Base-by-base conservation (phyloP, 257 asterid genomes). In the Penstemon davidsonii region DNA sequence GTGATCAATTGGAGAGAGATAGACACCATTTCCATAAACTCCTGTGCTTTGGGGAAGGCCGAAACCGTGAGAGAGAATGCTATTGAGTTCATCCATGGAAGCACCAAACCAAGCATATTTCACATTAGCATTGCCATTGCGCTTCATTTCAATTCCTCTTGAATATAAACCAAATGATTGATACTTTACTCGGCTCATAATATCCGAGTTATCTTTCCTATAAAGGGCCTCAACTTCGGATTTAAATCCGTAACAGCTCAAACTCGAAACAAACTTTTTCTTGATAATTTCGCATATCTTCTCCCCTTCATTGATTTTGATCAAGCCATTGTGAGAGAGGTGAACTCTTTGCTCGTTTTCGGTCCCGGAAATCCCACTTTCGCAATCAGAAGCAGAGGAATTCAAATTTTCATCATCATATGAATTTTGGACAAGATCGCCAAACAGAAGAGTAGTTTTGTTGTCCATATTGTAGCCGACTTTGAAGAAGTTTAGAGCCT, bases 31-130 rank as follows among this genome's bases (percentile, higher is more conserved):
- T 38, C 82, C 82, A 13, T 74, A 71, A 0, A 47, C 60, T 15
- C 62, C 78, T 19, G 10, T 52, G 5, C 6, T 51, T 10, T 46
- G 18, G 0, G 83, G 79, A 70, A 71, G 44, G 53, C 79, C 65
- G 39, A 84, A 86, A 4, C 93, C 93, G 38, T 80, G 75, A 0
- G 47, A 46, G 49, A 84, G 19, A 55, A 86, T 66, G 4, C 7
- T 25, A 13, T 51, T 8, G 7, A 84, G 71, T 46, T 84, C 86
- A 49, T 57, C 57, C 77, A 68, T 76, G 3, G 90, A 73, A 37
- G 77, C 90, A 40, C 90, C 85, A 53, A 45, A 82, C 93, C 90
- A 86, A 40, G 81, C 88, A 15, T 80, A 86, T 73, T 67, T 82
- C 72, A 74, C 82, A 60, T 82, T 78, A 3, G 82, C 79, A 60